phyloP scores from a whole-genome alignment of 176 grass and related monocot genomes.

The Aegilops bicornis region DNA sequence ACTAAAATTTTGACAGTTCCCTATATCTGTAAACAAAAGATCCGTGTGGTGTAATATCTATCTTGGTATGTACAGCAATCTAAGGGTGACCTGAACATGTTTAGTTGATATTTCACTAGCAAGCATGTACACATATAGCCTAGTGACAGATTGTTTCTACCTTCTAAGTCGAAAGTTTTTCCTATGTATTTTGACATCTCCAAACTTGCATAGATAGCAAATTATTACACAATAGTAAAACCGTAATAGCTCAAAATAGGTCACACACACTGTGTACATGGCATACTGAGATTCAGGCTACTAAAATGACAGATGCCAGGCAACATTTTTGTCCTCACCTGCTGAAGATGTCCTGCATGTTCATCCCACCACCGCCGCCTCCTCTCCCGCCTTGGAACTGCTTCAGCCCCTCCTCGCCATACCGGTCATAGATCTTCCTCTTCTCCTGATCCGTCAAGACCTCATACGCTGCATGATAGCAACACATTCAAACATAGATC shows the following conservation, averaged over 20 bases:
- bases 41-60: neutral
- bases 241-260: neutral
- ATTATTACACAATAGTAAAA: neutral
- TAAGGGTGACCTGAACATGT: neutral
- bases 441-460: slow-evolving; percentile 90
- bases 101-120: neutral
- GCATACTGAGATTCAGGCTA: neutral
- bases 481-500: neutral
- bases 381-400: slow-evolving; percentile 71
- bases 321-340: slow-evolving; percentile 34
- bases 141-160: neutral
- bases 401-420: slow-evolving; percentile 93
- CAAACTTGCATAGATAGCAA: neutral
- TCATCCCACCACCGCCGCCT: slow-evolving; percentile 79
- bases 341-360: slow-evolving; percentile 93
- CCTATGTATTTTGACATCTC: neutral
- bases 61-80: neutral
- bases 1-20: neutral
- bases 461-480: slow-evolving; percentile 66
- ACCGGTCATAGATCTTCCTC: slow-evolving; percentile 94
- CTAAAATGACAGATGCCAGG: neutral
- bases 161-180: neutral
- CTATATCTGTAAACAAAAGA: slow-evolving; percentile 9
- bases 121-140: neutral
- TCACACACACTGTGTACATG: neutral